Evolutionary conservation across 495 filamentous ascomycete genomes (phyloP).

Genomic region (Annulohypoxylon nitens): DNA sequence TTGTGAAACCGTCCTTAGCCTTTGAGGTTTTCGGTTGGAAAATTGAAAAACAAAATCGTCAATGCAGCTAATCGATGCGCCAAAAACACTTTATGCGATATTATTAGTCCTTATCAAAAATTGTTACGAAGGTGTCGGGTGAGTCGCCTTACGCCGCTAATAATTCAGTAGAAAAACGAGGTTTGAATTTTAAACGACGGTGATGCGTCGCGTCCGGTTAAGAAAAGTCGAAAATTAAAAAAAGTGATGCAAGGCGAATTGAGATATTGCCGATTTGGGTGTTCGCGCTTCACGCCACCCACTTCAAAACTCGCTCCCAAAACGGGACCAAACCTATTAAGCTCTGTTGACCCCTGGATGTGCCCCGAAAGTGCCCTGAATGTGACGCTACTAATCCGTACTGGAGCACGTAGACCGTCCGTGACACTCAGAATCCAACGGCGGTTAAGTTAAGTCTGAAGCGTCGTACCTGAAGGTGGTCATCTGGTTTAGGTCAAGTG

Average conservation of each 20-base stretch:
- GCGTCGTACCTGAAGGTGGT: conserved; percentile 15
- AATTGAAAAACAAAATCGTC: background rate
- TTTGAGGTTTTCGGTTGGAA: conserved; percentile 18
- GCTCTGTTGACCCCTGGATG: conserved; percentile 43
- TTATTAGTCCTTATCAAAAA: background rate
- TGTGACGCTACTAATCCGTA: conserved; percentile 35
- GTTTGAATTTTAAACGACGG: conserved; percentile 5
- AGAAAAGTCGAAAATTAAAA: conserved; percentile 1
- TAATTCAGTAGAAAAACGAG: background rate
- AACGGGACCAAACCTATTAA: conserved; percentile 38
- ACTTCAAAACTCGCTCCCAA: conserved; percentile 32
- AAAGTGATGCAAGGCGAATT: conserved; percentile 13
- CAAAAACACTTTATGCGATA: conserved; percentile 17
- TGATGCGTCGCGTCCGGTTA: conserved; percentile 37
- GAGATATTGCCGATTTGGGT: conserved; percentile 36
- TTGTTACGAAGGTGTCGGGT: background rate
- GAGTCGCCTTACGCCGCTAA: background rate
- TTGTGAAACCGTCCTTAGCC: conserved; percentile 6
- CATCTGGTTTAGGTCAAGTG: conserved; percentile 20
- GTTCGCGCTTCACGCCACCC: conserved; percentile 39
- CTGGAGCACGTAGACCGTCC: conserved; percentile 21
- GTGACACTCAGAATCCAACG: conserved; percentile 27
- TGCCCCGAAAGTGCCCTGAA: conserved; percentile 30
- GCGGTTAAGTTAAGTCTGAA: conserved; percentile 24
- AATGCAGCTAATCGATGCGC: conserved; percentile 23